Percentiles rank a stretch among this genome's conserved stretches.
Evolutionary conservation across 2,329 filamentous ascomycete species (phyloP).

Genomic region (Madurella mycetomatis): DNA sequence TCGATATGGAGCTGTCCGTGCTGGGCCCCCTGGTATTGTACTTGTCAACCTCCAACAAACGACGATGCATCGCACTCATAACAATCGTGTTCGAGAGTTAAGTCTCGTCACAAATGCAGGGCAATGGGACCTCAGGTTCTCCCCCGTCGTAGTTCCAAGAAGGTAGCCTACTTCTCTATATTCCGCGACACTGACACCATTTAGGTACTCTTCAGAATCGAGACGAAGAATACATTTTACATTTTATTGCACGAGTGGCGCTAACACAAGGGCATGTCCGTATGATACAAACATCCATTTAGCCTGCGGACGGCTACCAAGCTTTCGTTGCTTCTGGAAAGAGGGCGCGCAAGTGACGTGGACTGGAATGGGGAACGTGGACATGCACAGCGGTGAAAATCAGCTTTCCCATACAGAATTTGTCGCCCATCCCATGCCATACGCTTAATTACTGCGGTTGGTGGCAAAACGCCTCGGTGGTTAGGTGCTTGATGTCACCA

Average conservation of each 20-base stretch:
- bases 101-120: background rate
- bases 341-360: background rate
- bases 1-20: too few relatives aligned
- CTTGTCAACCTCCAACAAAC: background rate
- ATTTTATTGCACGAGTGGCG: background rate
- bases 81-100: background rate
- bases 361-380: background rate
- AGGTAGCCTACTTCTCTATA: background rate
- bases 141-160: background rate
- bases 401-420: too few relatives aligned
- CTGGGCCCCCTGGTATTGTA: background rate
- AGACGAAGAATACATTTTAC: background rate
- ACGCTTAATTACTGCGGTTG: too few relatives aligned
- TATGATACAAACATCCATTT: background rate
- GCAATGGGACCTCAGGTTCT: background rate
- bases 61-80: background rate
- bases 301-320: background rate
- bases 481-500: too few relatives aligned
- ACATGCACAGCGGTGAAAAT: too few relatives aligned
- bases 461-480: too few relatives aligned
- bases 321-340: background rate
- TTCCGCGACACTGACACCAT: too few relatives aligned
- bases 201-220: too few relatives aligned
- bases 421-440: too few relatives aligned
- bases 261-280: background rate